Evolutionary conservation across 306 rosid species (phyloP).

Genomic region (Trifolium subterraneum): DNA sequence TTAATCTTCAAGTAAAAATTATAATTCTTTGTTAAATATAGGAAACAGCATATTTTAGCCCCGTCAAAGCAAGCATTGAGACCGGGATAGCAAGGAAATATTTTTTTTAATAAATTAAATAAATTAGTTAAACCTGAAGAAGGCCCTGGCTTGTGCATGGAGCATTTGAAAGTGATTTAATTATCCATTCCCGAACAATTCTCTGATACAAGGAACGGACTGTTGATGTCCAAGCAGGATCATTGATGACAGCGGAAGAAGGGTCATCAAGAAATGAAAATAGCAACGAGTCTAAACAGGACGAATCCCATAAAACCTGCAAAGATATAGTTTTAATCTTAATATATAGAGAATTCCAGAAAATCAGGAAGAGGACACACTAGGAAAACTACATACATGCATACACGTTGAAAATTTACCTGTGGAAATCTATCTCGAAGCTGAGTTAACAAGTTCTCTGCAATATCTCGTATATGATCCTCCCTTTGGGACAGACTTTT

Average conservation of each 20-base stretch:
- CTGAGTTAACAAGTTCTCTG: slow-evolving; percentile 87
- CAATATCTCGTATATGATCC: slow-evolving; percentile 82
- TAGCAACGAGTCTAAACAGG: slow-evolving; percentile 81
- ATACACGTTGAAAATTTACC: slow-evolving; percentile 48
- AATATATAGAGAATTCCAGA: slow-evolving; percentile 37
- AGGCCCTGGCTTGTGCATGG: slow-evolving; percentile 99
- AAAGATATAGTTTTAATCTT: slow-evolving; percentile 44
- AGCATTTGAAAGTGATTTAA: slow-evolving; percentile 88
- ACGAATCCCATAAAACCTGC: slow-evolving; percentile 96
- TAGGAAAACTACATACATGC: slow-evolving; percentile 15
- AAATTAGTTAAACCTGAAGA: slow-evolving; percentile 76
- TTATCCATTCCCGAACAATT: slow-evolving; percentile 95
- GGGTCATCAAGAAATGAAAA: slow-evolving; percentile 88
- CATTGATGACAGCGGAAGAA: slow-evolving; percentile 74
- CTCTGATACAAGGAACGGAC: slow-evolving; percentile 87
- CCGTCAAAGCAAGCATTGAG: slow-evolving; percentile 29
- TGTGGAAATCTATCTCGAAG: slow-evolving; percentile 93
- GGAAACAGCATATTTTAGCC: slow-evolving; percentile 27
- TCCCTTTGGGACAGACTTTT: slow-evolving; percentile 89
- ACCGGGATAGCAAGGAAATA: slow-evolving; percentile 21
- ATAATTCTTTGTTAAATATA: slow-evolving; percentile 15
- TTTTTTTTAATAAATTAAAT: slow-evolving; percentile 28
- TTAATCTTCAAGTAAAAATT: slow-evolving; percentile 21
- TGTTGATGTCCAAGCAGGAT: slow-evolving; percentile 89
- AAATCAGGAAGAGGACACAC: slow-evolving; percentile 4